phyloP scores from a whole-genome alignment of 2,329 filamentous ascomycete species.

The Xylariaceae sp. region DNA sequence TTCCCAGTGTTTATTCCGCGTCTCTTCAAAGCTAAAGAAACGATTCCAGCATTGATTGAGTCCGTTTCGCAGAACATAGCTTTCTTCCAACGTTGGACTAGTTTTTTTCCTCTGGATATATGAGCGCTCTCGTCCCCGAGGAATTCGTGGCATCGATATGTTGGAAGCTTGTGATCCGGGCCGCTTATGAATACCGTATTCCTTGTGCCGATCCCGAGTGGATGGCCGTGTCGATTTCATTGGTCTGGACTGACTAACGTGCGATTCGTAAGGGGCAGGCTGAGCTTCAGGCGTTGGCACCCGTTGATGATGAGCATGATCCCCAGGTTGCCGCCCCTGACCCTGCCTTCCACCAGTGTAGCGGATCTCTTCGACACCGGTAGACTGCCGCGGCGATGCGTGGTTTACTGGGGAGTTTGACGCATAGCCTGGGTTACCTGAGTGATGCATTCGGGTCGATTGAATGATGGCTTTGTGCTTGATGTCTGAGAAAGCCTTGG shows the following conservation, averaged over 20 bases:
- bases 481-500: constrained; percentile 12
- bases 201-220: neutral
- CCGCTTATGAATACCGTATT: neutral
- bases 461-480: constrained; percentile 19
- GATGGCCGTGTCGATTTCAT: neutral
- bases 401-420: neutral
- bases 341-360: neutral
- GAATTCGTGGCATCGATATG: constrained; percentile 21
- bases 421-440: neutral
- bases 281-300: neutral
- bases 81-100: constrained; percentile 18
- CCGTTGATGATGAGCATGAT: neutral
- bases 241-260: neutral
- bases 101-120: neutral
- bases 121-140: neutral
- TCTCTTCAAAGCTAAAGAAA: constrained; percentile 18
- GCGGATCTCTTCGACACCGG: neutral
- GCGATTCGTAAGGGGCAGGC: neutral
- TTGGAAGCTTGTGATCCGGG: constrained; percentile 25
- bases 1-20: constrained; percentile 19
- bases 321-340: neutral
- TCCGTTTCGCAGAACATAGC: constrained; percentile 8
- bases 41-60: constrained; percentile 24
- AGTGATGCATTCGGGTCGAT: constrained; percentile 1
- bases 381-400: neutral